Evolutionary conservation across 495 filamentous ascomycete genomes (phyloP).

Genomic region (Jackrogersella multiformis): DNA sequence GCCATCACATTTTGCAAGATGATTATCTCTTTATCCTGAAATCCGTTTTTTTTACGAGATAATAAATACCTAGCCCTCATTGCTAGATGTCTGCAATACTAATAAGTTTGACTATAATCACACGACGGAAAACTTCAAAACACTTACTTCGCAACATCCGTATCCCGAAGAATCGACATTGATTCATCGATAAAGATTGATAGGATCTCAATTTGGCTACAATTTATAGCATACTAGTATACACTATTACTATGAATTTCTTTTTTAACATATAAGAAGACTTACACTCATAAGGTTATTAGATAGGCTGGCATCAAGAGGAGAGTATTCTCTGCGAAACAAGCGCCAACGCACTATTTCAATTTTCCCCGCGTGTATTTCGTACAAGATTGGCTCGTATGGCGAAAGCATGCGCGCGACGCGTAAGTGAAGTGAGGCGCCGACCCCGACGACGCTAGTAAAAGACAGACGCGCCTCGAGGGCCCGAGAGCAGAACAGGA

Average conservation of each 20-base stretch:
- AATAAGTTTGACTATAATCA: background rate
- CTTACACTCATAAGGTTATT: background rate
- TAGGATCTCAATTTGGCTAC: background rate
- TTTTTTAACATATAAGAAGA: background rate
- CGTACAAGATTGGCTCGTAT: background rate
- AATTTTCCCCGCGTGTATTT: background rate
- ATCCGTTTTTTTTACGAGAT: background rate
- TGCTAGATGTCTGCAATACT: constrained; percentile 1
- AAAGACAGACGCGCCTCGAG: constrained; percentile 22
- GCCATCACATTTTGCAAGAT: constrained; percentile 2
- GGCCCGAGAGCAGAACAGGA: constrained; percentile 13
- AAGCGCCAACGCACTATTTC: background rate
- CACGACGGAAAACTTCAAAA: background rate
- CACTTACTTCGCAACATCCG: constrained; percentile 8
- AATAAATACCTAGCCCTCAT: background rate
- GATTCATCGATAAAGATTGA: background rate
- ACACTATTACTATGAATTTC: background rate
- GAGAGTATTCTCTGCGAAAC: background rate
- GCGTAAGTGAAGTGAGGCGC: constrained; percentile 24
- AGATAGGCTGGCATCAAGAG: background rate
- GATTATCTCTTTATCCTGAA: background rate
- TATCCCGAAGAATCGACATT: background rate
- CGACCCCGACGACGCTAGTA: background rate
- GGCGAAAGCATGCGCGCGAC: background rate
- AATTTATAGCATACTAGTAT: background rate